Evolutionary conservation across 2,329 filamentous ascomycete species (phyloP), one percentile per base, ranked within the genome.

Genomic region (Nigrospora sphaerica): DNA sequence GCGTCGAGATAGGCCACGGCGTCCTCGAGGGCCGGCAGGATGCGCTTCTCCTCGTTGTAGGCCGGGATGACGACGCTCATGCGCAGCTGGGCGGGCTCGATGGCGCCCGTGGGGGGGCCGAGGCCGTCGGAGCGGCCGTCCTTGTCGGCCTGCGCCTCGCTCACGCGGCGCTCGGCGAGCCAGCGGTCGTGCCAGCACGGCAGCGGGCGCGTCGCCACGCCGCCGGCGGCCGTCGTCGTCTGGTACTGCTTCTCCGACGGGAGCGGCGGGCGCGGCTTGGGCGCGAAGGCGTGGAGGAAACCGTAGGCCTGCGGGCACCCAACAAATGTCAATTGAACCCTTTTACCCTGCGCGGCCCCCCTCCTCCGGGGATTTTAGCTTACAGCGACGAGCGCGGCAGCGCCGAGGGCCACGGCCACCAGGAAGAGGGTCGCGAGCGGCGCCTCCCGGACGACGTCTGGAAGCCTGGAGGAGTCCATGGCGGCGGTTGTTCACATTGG

Each of bases 51-150:
- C 62, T 98, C 93, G 56, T 98, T 98, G 75, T 90, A 98, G 11
- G 93, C 93, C 0, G 93, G 93, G 38, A 98, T 85, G 0, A 98
- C 89, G 9, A 97, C 83, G 45, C 87, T 93, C 73, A 98, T 82
- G 62, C 86, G 86, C n/a, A 96, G 68, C 51, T 91, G 83, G 13
- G 90, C 79, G 2, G 83, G 76, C 52, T 90, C 85, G 46, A 95
- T 85, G 39, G 72, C 67, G 54, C 80, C 75, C 14, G 74, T 65
- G 52, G 81, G 72, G 35, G 65, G 64, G 4, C 66, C 60, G 39
- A 65, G 63, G 52, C 62, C 65, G 4, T 68, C 68, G 17, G 65
- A 61, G 51, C 68, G 60, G 52, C 68, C 57, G 34, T 59, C 50
- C 31, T 57, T 62, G 54, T 52, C 58, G 23, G 57, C 56, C 16